Evolutionary conservation across 371 early-diverging fungal genomes (phyloP).

Genomic region (Rhizomucor miehei): DNA sequence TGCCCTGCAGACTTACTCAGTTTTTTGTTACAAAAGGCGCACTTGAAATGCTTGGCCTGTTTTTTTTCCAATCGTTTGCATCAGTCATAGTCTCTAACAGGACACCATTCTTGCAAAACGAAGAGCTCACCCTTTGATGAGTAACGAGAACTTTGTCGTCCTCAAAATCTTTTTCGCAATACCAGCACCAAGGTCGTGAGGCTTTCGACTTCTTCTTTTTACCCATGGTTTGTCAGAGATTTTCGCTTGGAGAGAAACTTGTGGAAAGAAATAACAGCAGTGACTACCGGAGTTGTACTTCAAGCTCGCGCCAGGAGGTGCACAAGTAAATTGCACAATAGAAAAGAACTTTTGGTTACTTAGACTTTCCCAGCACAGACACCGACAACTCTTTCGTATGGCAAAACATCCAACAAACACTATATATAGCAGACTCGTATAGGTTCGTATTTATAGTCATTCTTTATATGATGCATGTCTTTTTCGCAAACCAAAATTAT

Average conservation of each 20-base stretch:
- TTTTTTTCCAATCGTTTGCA: background rate
- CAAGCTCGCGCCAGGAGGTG: no score
- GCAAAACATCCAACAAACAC: no score
- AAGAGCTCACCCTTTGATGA: conserved; percentile 68
- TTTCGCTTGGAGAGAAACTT: background rate
- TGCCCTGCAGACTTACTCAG: conserved; percentile 54
- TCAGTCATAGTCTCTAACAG: background rate
- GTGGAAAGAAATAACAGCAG: no score
- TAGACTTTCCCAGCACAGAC: no score
- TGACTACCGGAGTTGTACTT: no score
- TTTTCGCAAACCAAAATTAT: no score
- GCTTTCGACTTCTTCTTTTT: conserved; percentile 48
- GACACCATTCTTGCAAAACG: background rate
- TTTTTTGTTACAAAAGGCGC: conserved; percentile 79
- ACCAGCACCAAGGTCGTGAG: conserved; percentile 67
- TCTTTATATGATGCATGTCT: no score
- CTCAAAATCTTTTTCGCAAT: conserved; percentile 96
- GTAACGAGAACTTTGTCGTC: conserved; percentile 92
- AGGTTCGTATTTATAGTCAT: no score
- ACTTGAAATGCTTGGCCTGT: conserved; percentile 91
- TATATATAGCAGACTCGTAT: no score
- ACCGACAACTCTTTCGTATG: no score
- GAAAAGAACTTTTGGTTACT: no score
- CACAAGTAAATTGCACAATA: no score
- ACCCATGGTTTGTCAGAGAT: conserved; percentile 22